Evolutionary conservation across 2,329 filamentous ascomycete species (phyloP).

Genomic region (Westerdykella aurantiaca): DNA sequence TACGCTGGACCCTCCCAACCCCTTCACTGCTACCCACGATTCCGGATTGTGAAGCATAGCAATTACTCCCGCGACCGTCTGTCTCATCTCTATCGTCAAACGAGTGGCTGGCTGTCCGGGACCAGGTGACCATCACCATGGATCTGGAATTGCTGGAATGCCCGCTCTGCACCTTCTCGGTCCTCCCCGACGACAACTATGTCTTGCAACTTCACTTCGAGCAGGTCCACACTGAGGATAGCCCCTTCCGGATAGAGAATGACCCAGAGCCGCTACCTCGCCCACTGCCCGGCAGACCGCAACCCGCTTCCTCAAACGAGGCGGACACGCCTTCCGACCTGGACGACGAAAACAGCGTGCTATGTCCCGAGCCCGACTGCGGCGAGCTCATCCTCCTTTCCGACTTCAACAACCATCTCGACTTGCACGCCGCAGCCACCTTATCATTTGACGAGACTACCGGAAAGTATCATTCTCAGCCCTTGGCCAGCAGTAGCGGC

Average conservation of each 20-base stretch:
- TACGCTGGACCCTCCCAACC: no score
- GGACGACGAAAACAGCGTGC: constrained; percentile 26
- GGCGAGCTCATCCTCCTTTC: constrained; percentile 38
- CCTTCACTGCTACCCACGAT: no score
- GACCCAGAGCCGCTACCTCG: constrained; percentile 25
- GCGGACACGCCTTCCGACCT: constrained; percentile 24
- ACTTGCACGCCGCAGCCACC: constrained; percentile 40
- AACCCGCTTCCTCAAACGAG: constrained; percentile 1
- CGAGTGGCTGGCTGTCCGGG: no score
- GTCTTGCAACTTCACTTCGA: constrained; percentile 38
- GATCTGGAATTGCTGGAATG: constrained; percentile 24
- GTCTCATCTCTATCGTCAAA: no score
- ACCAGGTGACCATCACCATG: no score
- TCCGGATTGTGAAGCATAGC: no score
- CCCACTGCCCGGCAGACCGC: constrained; percentile 9
- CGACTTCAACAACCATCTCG: constrained; percentile 44
- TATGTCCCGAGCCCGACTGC: constrained; percentile 41
- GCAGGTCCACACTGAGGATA: constrained; percentile 35
- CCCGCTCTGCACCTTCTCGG: constrained; percentile 32
- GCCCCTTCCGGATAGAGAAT: constrained; percentile 32
- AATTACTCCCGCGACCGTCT: no score
- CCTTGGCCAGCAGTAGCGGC: no score
- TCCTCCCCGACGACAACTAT: constrained; percentile 26
- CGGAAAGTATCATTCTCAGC: constrained; percentile 29
- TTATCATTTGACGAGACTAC: constrained; percentile 34